Base-by-base conservation (phyloP, 768 basidiomycete genomes). In the Arthromyces matolae region DNA sequence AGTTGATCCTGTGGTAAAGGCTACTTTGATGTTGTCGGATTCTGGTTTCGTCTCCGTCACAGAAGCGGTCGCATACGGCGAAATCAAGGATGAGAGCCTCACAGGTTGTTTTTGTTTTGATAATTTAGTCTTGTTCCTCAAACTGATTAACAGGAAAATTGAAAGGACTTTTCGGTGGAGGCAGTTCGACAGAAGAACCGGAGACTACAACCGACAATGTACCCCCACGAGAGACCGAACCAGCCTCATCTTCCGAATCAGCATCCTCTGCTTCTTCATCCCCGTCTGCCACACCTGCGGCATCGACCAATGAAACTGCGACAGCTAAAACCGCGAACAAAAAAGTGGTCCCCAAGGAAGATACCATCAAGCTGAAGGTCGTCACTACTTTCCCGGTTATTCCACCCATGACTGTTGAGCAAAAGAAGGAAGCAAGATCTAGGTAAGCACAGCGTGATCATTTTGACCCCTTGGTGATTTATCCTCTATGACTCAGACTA, bases 11-110 rank as follows among this genome's bases (percentile, higher is more conserved):
- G 80, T 93, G 12, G 76, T 98, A 58, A 93, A 93, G 64, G 84
- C 91, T 14, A 91, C 89, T 0, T 67, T 97, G 42, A 71, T 80
- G 22, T 72, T 97, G 32, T 89, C 89, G 31, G 89, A 93, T 42
- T 90, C 89, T 41, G 93, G 93, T 6, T 86, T 97, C 58, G 72
- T 91, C 5, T 82, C 84, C 3, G 82, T 92, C 28, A 77, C 81
- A 12, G 87, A 89, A 46, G 94, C 91, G 0, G 60, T 93, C 33
- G 81, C 84, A 5, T 83, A 79, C 49, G 91, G 86, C 7, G 88
- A 92, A 57, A 77, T 88, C 59, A 93, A 89, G 63, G 84, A 88
- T 53, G 87, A 89, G 13, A 85, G 83, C 19, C 64, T 92, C 36
- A 71, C 84, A 47, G 88, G 89, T 86, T 56, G 47, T 76, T 58